Evolutionary conservation across 768 basidiomycete genomes (phyloP), one percentile per base, ranked within the genome.

Genomic region (Mycena crocata): DNA sequence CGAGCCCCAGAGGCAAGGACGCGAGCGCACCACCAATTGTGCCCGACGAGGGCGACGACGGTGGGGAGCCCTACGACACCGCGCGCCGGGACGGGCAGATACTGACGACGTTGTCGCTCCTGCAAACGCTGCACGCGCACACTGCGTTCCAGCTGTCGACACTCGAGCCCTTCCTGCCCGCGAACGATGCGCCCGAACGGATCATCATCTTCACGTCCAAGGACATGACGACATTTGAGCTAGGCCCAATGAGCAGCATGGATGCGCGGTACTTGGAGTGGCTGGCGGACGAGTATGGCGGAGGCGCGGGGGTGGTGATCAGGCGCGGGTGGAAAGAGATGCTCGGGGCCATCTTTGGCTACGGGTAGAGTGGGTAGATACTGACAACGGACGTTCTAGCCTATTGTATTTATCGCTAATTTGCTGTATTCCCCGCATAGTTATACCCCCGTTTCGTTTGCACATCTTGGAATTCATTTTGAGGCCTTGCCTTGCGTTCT

Each of bases 241-340:
- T 95, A 0, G 90, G 92, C 1, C 89, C 93, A 9, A 77, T 93
- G 63, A 95, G 93, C 72, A 79, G 82, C 6, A 73, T 89, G 50
- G 93, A 95, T 67, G 89, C 84, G n/a, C 82, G 81, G 45, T 94
- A 94, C 74, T 78, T 94, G 35, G 92, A 93, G 74, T 94, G 92
- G 92, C 80, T 95, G 21, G 86, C 83, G 1, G 83, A 84, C 55
- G 90, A 92, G 76, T 92, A 64, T 30, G 51, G 46, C 24, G 82
- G 82, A 2, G 83, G 84, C 14, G 75, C 75, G 23, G 74, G 71
- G 48, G 74, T 86, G 5, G 73, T 83, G 21, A 75, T 88, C 5
- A 83, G 76, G 72, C 69, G 84, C n/a, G 79, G 85, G 1, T 88
- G 87, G 87, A 83, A 74, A 67, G 87, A 87, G 74, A 61, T 87